Conservation (phyloP, 331 rosid species). For the Acacia concinna region DNA sequence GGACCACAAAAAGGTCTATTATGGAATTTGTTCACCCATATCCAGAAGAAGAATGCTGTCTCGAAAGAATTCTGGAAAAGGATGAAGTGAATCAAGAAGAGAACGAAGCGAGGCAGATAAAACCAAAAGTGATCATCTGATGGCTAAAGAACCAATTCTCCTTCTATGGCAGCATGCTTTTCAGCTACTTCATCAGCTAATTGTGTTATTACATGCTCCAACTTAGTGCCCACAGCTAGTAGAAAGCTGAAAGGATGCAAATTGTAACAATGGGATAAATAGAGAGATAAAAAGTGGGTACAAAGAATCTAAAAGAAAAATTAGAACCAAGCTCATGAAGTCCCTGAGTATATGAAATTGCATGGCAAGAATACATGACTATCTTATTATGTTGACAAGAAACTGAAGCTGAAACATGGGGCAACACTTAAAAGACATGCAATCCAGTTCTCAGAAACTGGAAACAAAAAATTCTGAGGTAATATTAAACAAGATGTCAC, state of each 20-base stretch:
- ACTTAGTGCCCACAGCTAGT: conserved; percentile 71
- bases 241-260: conserved; percentile 50
- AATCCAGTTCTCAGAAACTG: neutral
- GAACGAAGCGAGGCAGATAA: conserved; percentile 53
- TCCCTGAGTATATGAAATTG: neutral
- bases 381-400: neutral
- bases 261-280: neutral
- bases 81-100: conserved; percentile 69
- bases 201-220: conserved; percentile 64
- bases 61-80: conserved; percentile 68
- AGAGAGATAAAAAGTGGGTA: neutral
- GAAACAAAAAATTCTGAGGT: neutral
- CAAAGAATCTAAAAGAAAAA: neutral
- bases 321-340: neutral
- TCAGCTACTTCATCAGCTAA: conserved; percentile 72
- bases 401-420: neutral
- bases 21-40: conserved; percentile 41
- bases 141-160: conserved; percentile 66
- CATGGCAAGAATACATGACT: neutral
- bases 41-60: conserved; percentile 58
- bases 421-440: neutral
- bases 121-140: conserved; percentile 80
- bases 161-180: conserved; percentile 59
- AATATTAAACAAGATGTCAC: neutral
- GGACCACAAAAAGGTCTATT: neutral